Percentiles rank a stretch among this genome's conserved stretches.
Conservation (phyloP, 2,329 filamentous ascomycete genomes). For the Verticillium nonalfalfae region DNA sequence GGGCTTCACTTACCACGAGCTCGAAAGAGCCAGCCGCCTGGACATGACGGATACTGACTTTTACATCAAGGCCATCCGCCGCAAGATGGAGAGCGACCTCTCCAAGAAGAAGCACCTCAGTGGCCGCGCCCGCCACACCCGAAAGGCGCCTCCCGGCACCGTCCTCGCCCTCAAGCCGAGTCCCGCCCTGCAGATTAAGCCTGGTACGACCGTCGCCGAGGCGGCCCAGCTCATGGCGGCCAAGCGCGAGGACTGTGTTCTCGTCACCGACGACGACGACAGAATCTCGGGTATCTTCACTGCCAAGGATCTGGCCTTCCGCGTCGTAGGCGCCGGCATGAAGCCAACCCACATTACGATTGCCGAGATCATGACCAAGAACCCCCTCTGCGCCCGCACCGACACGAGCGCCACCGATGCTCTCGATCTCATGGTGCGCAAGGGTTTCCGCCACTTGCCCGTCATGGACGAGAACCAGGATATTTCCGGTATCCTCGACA, state of each 20-base stretch:
- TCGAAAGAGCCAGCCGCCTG: constrained; percentile 9
- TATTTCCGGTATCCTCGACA: constrained; percentile 95
- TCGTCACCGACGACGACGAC: constrained; percentile 97
- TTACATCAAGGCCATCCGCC: constrained; percentile 73
- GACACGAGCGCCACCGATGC: constrained; percentile 98
- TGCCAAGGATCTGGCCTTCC: constrained; percentile 95
- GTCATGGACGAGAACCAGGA: constrained; percentile 99
- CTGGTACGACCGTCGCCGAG: constrained; percentile 86
- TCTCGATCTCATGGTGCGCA: constrained; percentile 94
- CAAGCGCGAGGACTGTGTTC: constrained; percentile 94
- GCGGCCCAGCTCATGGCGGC: constrained; percentile 98
- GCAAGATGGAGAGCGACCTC: constrained; percentile 94
- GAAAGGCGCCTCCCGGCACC: constrained; percentile 92
- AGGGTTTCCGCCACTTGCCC: constrained; percentile 93
- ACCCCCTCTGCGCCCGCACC: constrained; percentile 92
- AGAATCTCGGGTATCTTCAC: constrained; percentile 98
- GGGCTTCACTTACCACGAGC: constrained; percentile 10
- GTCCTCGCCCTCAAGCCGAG: constrained; percentile 94
- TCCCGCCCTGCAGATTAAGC: constrained; percentile 95
- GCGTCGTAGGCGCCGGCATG: constrained; percentile 84
- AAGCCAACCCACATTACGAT: constrained; percentile 90
- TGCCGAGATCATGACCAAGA: constrained; percentile 99
- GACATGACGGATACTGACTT: constrained; percentile 23
- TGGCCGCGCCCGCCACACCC: constrained; percentile 72
- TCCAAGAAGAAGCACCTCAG: constrained; percentile 90